Evolutionary conservation across 257 asterid species (phyloP), one percentile per base, ranked within the genome.

Genomic region (Solanum lycopersicoides): DNA sequence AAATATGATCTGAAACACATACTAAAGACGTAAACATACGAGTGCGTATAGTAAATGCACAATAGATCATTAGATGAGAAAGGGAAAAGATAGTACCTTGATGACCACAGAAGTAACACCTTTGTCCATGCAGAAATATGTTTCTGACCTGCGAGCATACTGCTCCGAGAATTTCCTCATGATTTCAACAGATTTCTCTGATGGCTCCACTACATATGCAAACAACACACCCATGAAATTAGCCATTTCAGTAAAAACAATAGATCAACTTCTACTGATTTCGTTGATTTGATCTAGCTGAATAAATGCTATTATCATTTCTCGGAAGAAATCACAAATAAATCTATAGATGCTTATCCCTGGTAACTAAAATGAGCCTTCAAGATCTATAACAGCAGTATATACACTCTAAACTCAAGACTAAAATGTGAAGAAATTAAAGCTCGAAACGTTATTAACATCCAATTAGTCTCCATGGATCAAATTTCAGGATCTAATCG

Each of bases 151-250:
- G 69, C 99, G 94, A 8, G 99, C 99, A 90, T 96, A 97, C 82
- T 74, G 99, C 94, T 96, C 99, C 88, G 99, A 97, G 88, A 97
- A 97, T 89, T 97, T 97, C 93, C 99, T 96, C 99, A 96, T 97
- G 82, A 94, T 53, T 50, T 97, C 99, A 30, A 97, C 96, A 73
- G 99, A 97, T 91, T 97, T 94, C 89, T 97, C 99, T 75, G 98
- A 85, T 50, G 99, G 99, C 88, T 95, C 99, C 90, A 74, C 99
- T 95, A 34, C 89, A 83, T 73, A 86, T 77, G 39, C 20, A 89
- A 14, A 85, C 66, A 76, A 90, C 79, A 60, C 56, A 5, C 42
- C 18, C 2, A 15, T 28, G 42, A 47, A 80, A 45, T 50, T 82
- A 50, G 44, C 39, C 45, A 50, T 82, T 50, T 18, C 69, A 82